phyloP scores from a whole-genome alignment of 257 asterid genomes.

The Solanum lycopersicoides region DNA sequence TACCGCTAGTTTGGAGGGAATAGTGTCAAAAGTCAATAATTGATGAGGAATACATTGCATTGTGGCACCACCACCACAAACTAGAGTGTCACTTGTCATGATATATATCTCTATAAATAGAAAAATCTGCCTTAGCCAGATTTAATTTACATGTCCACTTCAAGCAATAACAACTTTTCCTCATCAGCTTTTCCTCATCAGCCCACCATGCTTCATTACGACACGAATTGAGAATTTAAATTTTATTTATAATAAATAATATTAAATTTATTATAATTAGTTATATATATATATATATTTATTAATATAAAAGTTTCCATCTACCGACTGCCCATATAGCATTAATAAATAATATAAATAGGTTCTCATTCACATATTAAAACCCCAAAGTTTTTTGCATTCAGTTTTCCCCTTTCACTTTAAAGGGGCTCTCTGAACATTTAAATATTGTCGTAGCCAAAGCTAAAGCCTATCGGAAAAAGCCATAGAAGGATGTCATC shows the following conservation, averaged over 20 bases:
- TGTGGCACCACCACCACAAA: neutral
- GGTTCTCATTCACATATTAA: neutral
- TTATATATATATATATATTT: too few relatives aligned
- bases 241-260: too few relatives aligned
- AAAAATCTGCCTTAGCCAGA: neutral
- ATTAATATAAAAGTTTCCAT: neutral
- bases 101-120: neutral
- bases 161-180: neutral
- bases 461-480: neutral
- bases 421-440: neutral
- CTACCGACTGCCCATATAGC: neutral
- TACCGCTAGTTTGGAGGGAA: neutral
- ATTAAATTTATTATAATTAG: neutral
- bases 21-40: neutral
- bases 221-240: neutral
- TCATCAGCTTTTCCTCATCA: neutral
- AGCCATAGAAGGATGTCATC: neutral
- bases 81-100: neutral
- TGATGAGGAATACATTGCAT: neutral
- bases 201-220: neutral
- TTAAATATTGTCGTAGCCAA: neutral
- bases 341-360: neutral
- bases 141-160: neutral
- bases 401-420: neutral
- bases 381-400: neutral